Percentiles rank a stretch among this genome's conserved stretches.
Evolutionary conservation across 257 asterid genomes (phyloP).

Genomic region (Sherardia arvensis): DNA sequence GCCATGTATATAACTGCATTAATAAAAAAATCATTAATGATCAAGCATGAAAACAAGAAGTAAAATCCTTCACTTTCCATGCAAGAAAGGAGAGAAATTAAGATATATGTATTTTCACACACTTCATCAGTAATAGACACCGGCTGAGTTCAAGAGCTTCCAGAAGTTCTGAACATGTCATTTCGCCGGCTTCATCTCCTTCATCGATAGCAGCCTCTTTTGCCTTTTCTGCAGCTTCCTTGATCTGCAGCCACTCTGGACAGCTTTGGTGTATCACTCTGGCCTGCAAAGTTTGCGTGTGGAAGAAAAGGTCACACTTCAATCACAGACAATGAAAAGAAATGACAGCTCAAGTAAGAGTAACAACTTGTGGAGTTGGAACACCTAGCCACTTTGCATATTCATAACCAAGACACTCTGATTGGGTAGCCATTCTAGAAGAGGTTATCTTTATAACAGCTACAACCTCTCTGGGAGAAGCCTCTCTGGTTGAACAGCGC

Average conservation of each 20-base stretch:
- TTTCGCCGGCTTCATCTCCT: conserved; percentile 84
- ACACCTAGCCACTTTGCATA: conserved; percentile 99
- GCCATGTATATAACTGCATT: conserved; percentile 77
- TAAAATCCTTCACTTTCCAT: not conserved
- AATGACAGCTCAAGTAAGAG: conserved; percentile 29
- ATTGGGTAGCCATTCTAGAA: conserved; percentile 99
- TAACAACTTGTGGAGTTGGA: conserved; percentile 91
- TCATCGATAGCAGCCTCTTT: conserved; percentile 56
- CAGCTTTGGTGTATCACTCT: conserved; percentile 82
- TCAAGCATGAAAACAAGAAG: not conserved
- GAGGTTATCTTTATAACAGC: conserved; percentile 96
- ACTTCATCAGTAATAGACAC: conserved; percentile 91
- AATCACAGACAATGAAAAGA: conserved; percentile 13
- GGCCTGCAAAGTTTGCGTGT: conserved; percentile 44
- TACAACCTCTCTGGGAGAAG: conserved; percentile 72
- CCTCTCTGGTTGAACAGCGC: conserved; percentile 80
- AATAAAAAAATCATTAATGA: not conserved
- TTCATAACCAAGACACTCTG: conserved; percentile 96
- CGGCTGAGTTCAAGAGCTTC: conserved; percentile 99
- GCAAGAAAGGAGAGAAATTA: not conserved
- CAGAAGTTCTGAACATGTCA: conserved; percentile 91
- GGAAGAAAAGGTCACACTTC: conserved; percentile 7
- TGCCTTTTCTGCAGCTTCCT: conserved; percentile 90
- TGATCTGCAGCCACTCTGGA: conserved; percentile 90
- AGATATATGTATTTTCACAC: conserved; percentile 10